Evolutionary conservation across 805 yeast genomes (phyloP).

Genomic region (Sugiyamaella qingdaonensis): DNA sequence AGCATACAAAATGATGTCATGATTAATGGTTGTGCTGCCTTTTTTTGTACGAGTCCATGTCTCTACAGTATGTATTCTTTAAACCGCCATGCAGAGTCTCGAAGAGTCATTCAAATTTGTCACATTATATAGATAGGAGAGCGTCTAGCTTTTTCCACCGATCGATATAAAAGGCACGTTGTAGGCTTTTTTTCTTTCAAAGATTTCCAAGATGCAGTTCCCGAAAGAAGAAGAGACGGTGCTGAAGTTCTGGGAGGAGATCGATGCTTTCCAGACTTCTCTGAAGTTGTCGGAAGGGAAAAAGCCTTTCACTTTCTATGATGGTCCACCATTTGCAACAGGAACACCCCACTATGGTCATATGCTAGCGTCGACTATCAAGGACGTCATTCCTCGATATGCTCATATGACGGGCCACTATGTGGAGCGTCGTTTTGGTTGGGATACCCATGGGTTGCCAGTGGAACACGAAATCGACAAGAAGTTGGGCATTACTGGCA

Average conservation of each 20-base stretch:
- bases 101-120: slow-evolving; percentile 2
- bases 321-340: slow-evolving; percentile 99
- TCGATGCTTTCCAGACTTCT: slow-evolving; percentile 90
- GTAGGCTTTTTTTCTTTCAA: too few relatives aligned
- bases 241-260: slow-evolving; percentile 76
- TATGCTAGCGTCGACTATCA: slow-evolving; percentile 91
- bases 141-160: too few relatives aligned
- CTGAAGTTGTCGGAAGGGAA: slow-evolving; percentile 76
- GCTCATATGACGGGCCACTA: slow-evolving; percentile 97
- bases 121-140: too few relatives aligned
- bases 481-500: slow-evolving; percentile 86
- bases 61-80: neutral
- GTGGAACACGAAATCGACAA: slow-evolving; percentile 99
- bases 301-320: slow-evolving; percentile 89
- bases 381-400: slow-evolving; percentile 95
- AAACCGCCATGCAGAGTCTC: neutral
- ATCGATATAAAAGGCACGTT: too few relatives aligned
- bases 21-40: too few relatives aligned
- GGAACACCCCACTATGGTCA: slow-evolving; percentile 99
- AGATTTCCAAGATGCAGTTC: slow-evolving; percentile 44
- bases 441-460: slow-evolving; percentile 99
- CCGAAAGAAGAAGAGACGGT: slow-evolving; percentile 87
- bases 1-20: too few relatives aligned
- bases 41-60: too few relatives aligned
- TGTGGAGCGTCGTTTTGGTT: slow-evolving; percentile 96